phyloP scores from a whole-genome alignment of 805 yeast species.

The Yueomyces sinensis region DNA sequence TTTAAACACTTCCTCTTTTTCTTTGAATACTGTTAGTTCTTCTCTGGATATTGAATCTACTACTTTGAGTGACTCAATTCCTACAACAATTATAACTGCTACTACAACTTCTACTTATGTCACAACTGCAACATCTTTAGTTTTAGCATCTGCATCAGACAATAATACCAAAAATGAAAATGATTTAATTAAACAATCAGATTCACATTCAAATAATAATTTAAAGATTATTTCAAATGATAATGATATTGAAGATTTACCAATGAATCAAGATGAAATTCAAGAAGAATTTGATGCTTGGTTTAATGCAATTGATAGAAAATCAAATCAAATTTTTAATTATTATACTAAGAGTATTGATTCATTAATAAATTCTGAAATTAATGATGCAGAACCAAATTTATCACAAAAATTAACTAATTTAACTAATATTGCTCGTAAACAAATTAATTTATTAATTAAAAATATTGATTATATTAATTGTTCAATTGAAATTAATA shows the following conservation, averaged over 20 bases:
- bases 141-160: neutral
- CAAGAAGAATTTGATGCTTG: conserved; percentile 27
- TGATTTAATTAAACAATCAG: neutral
- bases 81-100: neutral
- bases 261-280: neutral
- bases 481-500: conserved; percentile 20
- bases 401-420: conserved; percentile 26
- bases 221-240: neutral
- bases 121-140: neutral
- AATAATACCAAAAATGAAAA: neutral
- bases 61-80: too few relatives aligned
- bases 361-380: conserved; percentile 16
- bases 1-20: too few relatives aligned
- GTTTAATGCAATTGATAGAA: conserved; percentile 25
- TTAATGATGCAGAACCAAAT: conserved; percentile 17
- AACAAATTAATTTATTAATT: conserved; percentile 18
- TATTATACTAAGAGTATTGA: conserved; percentile 28
- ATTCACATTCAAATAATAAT: neutral
- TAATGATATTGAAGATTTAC: neutral
- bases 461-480: conserved; percentile 27
- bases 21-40: too few relatives aligned
- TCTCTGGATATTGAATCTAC: too few relatives aligned
- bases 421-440: conserved; percentile 17
- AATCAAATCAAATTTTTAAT: conserved; percentile 26
- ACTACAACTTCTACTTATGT: neutral